Evolutionary conservation across 2,329 filamentous ascomycete genomes (phyloP), one percentile per base, ranked within the genome.

Genomic region (Fusarium algeriense): DNA sequence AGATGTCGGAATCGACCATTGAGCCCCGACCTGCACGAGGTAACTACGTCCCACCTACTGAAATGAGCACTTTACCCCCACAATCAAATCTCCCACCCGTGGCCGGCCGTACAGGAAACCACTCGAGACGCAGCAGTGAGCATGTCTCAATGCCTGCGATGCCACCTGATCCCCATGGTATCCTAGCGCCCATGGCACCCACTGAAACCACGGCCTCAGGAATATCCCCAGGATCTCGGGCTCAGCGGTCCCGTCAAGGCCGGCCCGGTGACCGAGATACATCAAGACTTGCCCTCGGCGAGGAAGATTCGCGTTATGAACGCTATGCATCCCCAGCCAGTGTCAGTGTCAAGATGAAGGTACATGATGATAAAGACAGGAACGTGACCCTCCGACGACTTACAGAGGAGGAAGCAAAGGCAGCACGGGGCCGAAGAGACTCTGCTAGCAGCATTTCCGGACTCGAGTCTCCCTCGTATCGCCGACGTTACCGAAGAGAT

Each of bases 321-420:
- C 80, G 80, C 28, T 83, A 82, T 58, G 81, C 80, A 55, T 81
- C 82, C 30, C 82, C 80, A 9, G 78, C 79, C 8, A 85, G 84
- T 73, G 82, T 89, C 35, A 88, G 87, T 74, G 85, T 91, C 62
- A 89, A 88, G 76, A 80, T 91, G 60, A 88, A 87, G 74, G 83
- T 90, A 49, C 86, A 90, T 69, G 87, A 89, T 70, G 88, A 91
- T 73, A 85, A 84, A 35, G 86, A 89, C 64, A 83, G 86, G 67
- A 89, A 89, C 69, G 85, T 91, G 61, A 91, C 89, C 17, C 80
- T 91, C 44, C 85, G 89, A 40, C 84, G 88, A 38, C 80, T 91
- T 28, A 90, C 89, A 0, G 88, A 90, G 30, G 86, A 89, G 67
- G 89, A 91, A 76, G 83, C 86, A 5, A 82, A 83, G 37, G 82